Conservation (phyloP, 768 basidiomycete species). For the Tylopilus sp. region DNA sequence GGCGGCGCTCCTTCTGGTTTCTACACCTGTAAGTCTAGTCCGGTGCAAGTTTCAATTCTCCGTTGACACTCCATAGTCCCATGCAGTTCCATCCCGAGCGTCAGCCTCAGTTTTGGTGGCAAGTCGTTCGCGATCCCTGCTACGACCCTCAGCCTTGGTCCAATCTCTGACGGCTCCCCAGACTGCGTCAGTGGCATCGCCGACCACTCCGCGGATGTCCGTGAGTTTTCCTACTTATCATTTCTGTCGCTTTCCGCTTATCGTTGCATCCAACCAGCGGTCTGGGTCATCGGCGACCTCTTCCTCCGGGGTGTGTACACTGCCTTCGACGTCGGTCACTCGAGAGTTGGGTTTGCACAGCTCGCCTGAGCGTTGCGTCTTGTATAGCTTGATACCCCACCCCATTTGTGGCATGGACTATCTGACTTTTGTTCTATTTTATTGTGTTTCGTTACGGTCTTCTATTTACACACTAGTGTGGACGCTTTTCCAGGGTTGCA, state of each 20-base stretch:
- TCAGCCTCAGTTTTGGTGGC: too few relatives aligned
- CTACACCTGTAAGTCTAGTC: too few relatives aligned
- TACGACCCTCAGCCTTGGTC: conserved; percentile 39
- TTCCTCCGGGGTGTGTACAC: conserved; percentile 44
- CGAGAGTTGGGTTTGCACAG: too few relatives aligned
- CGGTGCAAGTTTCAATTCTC: background rate
- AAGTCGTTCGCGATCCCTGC: conserved; percentile 39
- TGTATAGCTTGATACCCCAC: too few relatives aligned
- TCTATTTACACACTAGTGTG: too few relatives aligned
- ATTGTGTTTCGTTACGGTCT: too few relatives aligned
- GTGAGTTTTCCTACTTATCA: conserved; percentile 3
- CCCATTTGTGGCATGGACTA: too few relatives aligned
- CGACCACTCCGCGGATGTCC: background rate
- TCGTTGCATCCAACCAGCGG: background rate
- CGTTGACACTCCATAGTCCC: conserved; percentile 17
- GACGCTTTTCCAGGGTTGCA: too few relatives aligned
- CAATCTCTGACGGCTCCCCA: conserved; percentile 15
- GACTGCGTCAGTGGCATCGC: conserved; percentile 33
- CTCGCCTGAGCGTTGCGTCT: conserved; percentile 6
- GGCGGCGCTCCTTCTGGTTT: too few relatives aligned
- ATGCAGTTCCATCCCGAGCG: conserved; percentile 25
- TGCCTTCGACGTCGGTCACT: conserved; percentile 36
- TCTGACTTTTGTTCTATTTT: too few relatives aligned
- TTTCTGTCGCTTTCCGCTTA: too few relatives aligned
- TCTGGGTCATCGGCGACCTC: conserved; percentile 34